Evolutionary conservation across 768 basidiomycete genomes (phyloP).

Genomic region (Mycena sanguinolenta): DNA sequence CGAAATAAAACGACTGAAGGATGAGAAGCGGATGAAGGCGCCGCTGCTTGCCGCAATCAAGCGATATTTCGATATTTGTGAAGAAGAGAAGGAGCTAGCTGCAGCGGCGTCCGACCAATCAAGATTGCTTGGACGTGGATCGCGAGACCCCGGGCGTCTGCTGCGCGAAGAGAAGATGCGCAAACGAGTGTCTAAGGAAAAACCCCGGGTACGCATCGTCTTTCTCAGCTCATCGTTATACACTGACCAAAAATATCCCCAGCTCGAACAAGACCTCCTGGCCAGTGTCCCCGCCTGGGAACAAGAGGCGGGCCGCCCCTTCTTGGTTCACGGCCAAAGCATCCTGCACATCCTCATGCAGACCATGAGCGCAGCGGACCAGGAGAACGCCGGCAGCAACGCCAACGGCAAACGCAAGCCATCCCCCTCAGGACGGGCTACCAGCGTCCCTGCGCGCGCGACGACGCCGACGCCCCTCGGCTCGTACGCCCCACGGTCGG

Average conservation of each 20-base stretch:
- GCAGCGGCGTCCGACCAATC: conserved; percentile 85
- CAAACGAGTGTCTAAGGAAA: conserved; percentile 92
- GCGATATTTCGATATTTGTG: conserved; percentile 92
- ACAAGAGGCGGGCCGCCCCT: conserved; percentile 74
- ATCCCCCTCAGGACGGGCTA: conserved; percentile 59
- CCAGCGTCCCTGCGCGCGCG: conserved; percentile 64
- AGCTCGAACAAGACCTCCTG: conserved; percentile 93
- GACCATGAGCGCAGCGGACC: conserved; percentile 75
- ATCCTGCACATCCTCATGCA: conserved; percentile 86
- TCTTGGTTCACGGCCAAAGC: conserved; percentile 88
- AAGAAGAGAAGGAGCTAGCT: conserved; percentile 90
- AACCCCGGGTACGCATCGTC: conserved; percentile 79
- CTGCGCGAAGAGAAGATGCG: conserved; percentile 97
- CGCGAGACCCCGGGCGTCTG: conserved; percentile 87
- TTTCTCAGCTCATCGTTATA: conserved; percentile 3
- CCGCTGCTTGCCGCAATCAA: conserved; percentile 81
- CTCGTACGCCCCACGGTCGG: conserved; percentile 57
- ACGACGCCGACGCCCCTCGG: conserved; percentile 63
- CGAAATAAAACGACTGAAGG: conserved; percentile 84
- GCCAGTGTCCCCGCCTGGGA: conserved; percentile 90
- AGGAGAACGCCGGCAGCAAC: conserved; percentile 68
- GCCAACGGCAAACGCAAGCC: conserved; percentile 59
- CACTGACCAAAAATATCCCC: conserved; percentile 1
- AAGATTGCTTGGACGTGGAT: conserved; percentile 83
- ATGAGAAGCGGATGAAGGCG: conserved; percentile 84